These are phyloP conservation scores for Murraya koenigii DNA, from an alignment of 345 rosid genomes.

Conservation along the genomic window DNA sequence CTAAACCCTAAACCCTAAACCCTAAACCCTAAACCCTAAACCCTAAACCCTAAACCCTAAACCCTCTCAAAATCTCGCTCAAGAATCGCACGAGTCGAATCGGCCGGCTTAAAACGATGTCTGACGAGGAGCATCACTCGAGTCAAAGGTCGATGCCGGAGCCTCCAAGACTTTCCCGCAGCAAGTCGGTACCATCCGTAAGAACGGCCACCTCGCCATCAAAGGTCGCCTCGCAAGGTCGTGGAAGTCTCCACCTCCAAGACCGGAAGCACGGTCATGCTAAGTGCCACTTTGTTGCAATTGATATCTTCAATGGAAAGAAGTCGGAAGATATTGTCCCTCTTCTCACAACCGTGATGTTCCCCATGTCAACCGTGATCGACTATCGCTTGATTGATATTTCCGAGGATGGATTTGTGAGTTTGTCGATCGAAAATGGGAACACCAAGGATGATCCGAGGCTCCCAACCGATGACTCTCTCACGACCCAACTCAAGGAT, in stretches of 20 bases:
- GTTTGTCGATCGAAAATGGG: slow-evolving; percentile 13
- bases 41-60: no score
- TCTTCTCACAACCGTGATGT: slow-evolving; percentile 47
- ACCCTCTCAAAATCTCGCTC: not conserved
- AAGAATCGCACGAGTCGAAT: not conserved
- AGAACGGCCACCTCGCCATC: slow-evolving; percentile 44
- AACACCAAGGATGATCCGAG: slow-evolving; percentile 10
- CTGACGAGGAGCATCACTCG: slow-evolving; percentile 49
- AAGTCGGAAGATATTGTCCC: slow-evolving; percentile 47
- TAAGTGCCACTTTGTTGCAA: slow-evolving; percentile 51
- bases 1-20: no score
- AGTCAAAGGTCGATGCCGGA: slow-evolving; percentile 48
- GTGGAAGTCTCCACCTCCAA: slow-evolving; percentile 51
- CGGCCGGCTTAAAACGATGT: slow-evolving; percentile 17
- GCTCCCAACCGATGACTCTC: slow-evolving; percentile 12
- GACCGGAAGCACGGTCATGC: slow-evolving; percentile 54
- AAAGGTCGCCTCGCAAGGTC: slow-evolving; percentile 43
- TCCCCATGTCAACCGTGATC: slow-evolving; percentile 13
- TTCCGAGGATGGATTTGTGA: slow-evolving; percentile 19
- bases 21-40: no score
- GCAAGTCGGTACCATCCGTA: slow-evolving; percentile 49
- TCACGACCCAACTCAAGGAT: slow-evolving; percentile 33
- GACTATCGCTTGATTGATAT: slow-evolving; percentile 17
- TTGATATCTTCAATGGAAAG: slow-evolving; percentile 46
- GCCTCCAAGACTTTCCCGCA: slow-evolving; percentile 48